Base-by-base conservation (phyloP, 495 filamentous ascomycete genomes). In the Thermochaetoides thermophila region DNA sequence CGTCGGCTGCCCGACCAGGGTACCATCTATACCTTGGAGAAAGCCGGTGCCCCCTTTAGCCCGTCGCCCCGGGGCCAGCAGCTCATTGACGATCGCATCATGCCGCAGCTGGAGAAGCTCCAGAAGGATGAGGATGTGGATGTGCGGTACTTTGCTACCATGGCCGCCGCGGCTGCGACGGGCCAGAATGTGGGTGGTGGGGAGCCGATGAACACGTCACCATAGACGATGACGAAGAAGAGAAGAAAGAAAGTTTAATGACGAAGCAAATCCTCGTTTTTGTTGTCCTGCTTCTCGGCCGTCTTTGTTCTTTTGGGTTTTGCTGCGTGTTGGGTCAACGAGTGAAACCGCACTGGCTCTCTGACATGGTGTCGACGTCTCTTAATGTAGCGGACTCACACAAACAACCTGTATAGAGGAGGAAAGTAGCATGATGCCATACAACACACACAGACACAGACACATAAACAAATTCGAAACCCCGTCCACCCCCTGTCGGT, bases 91-190 rank as follows among this genome's bases (percentile, higher is more conserved):
- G 74, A 84, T 57, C 76, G 76, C 45, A 78, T 96, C 53, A 60
- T 94, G 48, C 85, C 89, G 17, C 85, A 78, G 52, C 53, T 97
- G 48, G 84, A 91, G 63, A 97, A 95, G 61, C 63, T 97, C 42
- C 82, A 91, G 63, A 76, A 78, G 59, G 89, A 97, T 50, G 84
- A 92, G 29, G 89, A 97, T 66, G 86, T 95, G 42, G 89, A 97
- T 63, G 89, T 97, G 46, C 73, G 89, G 47, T 97, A 84, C 59
- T 97, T 92, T 52, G 91, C 89, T 19, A 69, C 67, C 19, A 69
- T 63, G 11, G 66, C 66, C 17, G 60, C 57, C 14, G 50, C 55
- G 18, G 54, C 33, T 9, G 55, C 63, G 10, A 35, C 43, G 17
- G 51, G 41, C 29, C 34, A 53, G 10, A n/a, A 26, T 27, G 29